Percentiles rank a stretch among this genome's conserved stretches.
Conservation (phyloP, 2,329 filamentous ascomycete species). For the Alternaria triticimaculans region DNA sequence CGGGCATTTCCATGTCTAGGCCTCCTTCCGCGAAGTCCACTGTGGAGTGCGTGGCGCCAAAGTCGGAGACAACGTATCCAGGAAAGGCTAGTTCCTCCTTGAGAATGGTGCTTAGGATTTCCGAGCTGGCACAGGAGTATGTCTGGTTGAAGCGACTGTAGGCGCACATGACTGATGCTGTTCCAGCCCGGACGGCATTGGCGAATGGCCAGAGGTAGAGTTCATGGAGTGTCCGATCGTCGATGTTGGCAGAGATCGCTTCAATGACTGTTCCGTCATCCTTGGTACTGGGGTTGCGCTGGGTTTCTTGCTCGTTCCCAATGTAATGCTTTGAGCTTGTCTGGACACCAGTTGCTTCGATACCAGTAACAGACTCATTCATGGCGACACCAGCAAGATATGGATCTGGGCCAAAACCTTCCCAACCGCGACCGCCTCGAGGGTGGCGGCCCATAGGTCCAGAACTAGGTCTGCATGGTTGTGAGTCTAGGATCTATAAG, state of each 20-base stretch:
- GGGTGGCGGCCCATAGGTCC: constrained; percentile 52
- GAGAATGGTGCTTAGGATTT: constrained; percentile 57
- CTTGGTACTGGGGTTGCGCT: constrained; percentile 33
- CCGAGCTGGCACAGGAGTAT: constrained; percentile 40
- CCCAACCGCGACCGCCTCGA: constrained; percentile 53
- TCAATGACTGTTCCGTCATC: constrained; percentile 56
- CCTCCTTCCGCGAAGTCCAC: constrained; percentile 54
- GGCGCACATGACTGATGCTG: constrained; percentile 64
- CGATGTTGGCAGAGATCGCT: constrained; percentile 65
- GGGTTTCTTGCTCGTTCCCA: constrained; percentile 66
- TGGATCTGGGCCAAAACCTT: constrained; percentile 53
- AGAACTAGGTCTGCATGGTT: constrained; percentile 51
- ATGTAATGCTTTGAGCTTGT: constrained; percentile 61
- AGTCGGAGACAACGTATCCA: constrained; percentile 51
- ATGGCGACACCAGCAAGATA: constrained; percentile 52
- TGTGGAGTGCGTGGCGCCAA: constrained; percentile 53
- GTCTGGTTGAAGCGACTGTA: constrained; percentile 37
- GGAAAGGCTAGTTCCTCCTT: constrained; percentile 61
- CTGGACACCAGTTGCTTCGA: constrained; percentile 51
- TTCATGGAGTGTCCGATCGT: constrained; percentile 56
- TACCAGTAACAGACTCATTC: constrained; percentile 46
- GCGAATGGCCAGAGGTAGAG: constrained; percentile 66
- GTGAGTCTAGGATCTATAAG: background rate
- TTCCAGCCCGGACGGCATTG: constrained; percentile 65
- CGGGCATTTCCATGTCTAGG: constrained; percentile 58